phyloP scores from a whole-genome alignment of 176 grass and related monocot genomes.

The Urochloa ruziziensis region DNA sequence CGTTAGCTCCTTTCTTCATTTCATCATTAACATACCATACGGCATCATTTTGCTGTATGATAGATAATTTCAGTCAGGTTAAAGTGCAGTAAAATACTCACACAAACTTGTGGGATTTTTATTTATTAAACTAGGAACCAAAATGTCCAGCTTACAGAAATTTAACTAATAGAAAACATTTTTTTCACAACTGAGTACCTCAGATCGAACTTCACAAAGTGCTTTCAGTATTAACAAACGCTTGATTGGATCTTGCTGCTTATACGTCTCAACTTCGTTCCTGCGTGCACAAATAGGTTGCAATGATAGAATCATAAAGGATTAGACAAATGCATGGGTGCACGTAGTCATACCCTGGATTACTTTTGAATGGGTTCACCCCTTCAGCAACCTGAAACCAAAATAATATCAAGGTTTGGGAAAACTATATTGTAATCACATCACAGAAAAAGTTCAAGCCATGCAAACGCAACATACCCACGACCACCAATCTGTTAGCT shows the following conservation, averaged over 20 bases:
- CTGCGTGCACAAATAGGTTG: constrained; percentile 44
- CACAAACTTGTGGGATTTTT: background rate
- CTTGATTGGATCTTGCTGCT: constrained; percentile 57
- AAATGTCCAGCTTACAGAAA: constrained; percentile 24
- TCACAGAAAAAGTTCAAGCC: background rate
- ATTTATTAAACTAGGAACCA: background rate
- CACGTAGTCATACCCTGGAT: constrained; percentile 62
- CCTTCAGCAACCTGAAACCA: constrained; percentile 80
- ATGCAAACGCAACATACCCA: constrained; percentile 57
- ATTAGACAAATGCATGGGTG: background rate
- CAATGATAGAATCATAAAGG: background rate
- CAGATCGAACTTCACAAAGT: constrained; percentile 81
- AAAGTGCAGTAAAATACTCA: background rate
- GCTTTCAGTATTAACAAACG: constrained; percentile 89
- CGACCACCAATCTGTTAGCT: constrained; percentile 78
- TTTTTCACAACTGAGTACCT: constrained; percentile 47
- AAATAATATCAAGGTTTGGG: constrained; percentile 17
- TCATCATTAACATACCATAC: constrained; percentile 63
- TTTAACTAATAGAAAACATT: background rate
- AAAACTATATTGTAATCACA: background rate
- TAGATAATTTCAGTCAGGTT: constrained; percentile 25
- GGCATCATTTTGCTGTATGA: constrained; percentile 81
- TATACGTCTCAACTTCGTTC: constrained; percentile 65
- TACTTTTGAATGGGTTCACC: constrained; percentile 53
- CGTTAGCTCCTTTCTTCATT: constrained; percentile 64